Percentiles rank a stretch among this genome's conserved stretches.
These are phyloP conservation scores for Amanita rubescens DNA, from an alignment of 768 basidiomycete species.

Conservation along the genomic window DNA sequence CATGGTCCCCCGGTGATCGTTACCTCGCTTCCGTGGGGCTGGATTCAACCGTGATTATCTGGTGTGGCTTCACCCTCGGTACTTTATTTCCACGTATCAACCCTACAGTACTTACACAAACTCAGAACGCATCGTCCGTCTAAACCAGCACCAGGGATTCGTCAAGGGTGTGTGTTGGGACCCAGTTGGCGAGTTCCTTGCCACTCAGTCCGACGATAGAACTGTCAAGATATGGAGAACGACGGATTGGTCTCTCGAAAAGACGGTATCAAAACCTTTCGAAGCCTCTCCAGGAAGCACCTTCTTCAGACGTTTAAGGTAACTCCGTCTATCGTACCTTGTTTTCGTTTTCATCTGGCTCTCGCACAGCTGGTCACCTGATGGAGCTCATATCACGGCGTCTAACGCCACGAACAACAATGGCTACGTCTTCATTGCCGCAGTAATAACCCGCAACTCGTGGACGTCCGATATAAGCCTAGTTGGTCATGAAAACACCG, in stretches of 20 bases:
- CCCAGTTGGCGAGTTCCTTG: slow-evolving; percentile 94
- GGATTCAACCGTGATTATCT: slow-evolving; percentile 86
- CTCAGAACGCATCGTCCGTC: slow-evolving; percentile 72
- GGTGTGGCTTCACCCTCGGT: slow-evolving; percentile 93
- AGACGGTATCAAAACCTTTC: slow-evolving; percentile 84
- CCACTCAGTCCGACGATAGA: slow-evolving; percentile 96
- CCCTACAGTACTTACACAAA: neutral
- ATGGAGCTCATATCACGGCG: slow-evolving; percentile 96
- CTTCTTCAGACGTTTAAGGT: slow-evolving; percentile 90
- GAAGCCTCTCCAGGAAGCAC: slow-evolving; percentile 91
- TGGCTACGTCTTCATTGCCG: slow-evolving; percentile 95
- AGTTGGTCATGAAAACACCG: slow-evolving; percentile 95
- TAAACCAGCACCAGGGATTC: slow-evolving; percentile 90
- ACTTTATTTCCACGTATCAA: slow-evolving; percentile 13
- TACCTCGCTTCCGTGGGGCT: slow-evolving; percentile 92
- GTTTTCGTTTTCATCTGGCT: neutral
- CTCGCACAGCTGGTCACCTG: slow-evolving; percentile 84
- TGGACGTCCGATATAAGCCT: slow-evolving; percentile 93
- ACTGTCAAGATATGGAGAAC: slow-evolving; percentile 97
- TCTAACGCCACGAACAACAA: slow-evolving; percentile 96
- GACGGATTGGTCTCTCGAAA: slow-evolving; percentile 82
- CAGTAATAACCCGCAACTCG: slow-evolving; percentile 82
- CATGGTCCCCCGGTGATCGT: slow-evolving; percentile 90
- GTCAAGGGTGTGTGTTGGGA: slow-evolving; percentile 99
- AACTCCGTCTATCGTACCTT: slow-evolving; percentile 4